phyloP scores from a whole-genome alignment of 345 rosid species.

The Eutrema japonicum region DNA sequence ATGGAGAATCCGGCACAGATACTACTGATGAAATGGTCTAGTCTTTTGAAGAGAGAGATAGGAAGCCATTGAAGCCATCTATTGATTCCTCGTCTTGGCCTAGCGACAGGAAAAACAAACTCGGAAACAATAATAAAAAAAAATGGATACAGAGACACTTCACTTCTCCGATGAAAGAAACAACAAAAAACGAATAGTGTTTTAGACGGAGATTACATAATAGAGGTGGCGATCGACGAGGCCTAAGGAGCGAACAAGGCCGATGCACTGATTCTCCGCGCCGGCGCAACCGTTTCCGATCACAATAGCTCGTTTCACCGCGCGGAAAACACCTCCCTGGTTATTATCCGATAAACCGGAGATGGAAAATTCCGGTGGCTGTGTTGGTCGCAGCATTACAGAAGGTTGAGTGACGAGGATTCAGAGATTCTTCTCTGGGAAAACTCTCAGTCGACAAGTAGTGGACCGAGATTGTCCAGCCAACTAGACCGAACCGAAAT shows the following conservation, averaged over 20 bases:
- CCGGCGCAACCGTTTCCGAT: constrained; percentile 91
- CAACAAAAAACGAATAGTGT: not conserved
- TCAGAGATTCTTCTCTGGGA: not conserved
- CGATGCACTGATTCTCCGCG: constrained; percentile 91
- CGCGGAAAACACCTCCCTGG: constrained; percentile 32
- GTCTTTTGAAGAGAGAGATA: constrained; percentile 62
- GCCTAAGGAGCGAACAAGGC: constrained; percentile 84
- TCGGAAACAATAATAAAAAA: not conserved
- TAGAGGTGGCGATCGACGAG: constrained; percentile 64
- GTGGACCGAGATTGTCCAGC: not conserved
- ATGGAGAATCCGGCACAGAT: constrained; percentile 43
- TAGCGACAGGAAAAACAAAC: constrained; percentile 46
- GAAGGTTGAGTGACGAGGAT: not conserved
- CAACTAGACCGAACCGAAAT: not conserved
- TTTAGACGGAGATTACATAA: constrained; percentile 46
- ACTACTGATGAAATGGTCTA: constrained; percentile 45
- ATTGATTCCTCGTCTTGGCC: constrained; percentile 79
- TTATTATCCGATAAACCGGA: constrained; percentile 33
- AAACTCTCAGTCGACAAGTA: not conserved
- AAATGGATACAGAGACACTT: constrained; percentile 27
- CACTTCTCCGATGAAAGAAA: not conserved
- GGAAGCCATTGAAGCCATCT: constrained; percentile 86
- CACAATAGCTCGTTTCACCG: constrained; percentile 63
- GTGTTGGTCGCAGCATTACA: constrained; percentile 49
- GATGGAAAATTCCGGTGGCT: constrained; percentile 44